Conservation (phyloP, 2,329 filamentous ascomycete species). For the Cadophora malorum region DNA sequence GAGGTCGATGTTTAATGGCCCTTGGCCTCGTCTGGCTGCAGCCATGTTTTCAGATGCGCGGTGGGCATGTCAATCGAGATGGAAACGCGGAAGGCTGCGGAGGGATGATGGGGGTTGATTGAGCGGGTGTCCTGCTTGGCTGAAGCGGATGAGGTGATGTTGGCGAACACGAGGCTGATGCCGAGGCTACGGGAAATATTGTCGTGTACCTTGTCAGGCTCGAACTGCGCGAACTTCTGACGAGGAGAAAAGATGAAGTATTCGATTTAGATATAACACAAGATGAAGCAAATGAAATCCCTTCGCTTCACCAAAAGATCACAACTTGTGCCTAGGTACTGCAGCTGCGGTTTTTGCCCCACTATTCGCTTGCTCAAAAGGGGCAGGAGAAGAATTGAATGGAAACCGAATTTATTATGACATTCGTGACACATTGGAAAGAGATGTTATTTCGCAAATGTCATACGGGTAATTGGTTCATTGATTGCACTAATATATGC, state of each 20-base stretch:
- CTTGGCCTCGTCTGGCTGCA: slow-evolving; percentile 44
- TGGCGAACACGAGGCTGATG: slow-evolving; percentile 14
- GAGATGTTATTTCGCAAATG: too few relatives aligned
- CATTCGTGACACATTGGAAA: background rate
- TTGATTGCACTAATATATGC: too few relatives aligned
- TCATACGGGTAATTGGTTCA: too few relatives aligned
- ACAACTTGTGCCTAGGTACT: background rate
- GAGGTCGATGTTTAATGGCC: slow-evolving; percentile 44
- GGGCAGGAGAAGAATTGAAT: background rate
- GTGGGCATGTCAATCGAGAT: slow-evolving; percentile 29
- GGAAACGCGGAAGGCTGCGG: slow-evolving; percentile 15
- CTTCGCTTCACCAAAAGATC: background rate
- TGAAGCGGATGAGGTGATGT: slow-evolving; percentile 2
- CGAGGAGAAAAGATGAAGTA: background rate
- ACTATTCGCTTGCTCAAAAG: background rate
- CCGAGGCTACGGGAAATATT: slow-evolving; percentile 12
- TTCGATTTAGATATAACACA: background rate
- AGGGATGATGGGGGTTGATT: background rate
- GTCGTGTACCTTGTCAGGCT: background rate
- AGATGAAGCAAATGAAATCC: too few relatives aligned
- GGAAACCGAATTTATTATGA: background rate
- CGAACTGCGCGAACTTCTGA: background rate
- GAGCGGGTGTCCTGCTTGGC: background rate
- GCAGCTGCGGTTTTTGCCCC: background rate
- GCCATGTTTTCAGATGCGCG: slow-evolving; percentile 39